Evolutionary conservation across 768 basidiomycete genomes (phyloP).

Genomic region (Tulasnella sp.): DNA sequence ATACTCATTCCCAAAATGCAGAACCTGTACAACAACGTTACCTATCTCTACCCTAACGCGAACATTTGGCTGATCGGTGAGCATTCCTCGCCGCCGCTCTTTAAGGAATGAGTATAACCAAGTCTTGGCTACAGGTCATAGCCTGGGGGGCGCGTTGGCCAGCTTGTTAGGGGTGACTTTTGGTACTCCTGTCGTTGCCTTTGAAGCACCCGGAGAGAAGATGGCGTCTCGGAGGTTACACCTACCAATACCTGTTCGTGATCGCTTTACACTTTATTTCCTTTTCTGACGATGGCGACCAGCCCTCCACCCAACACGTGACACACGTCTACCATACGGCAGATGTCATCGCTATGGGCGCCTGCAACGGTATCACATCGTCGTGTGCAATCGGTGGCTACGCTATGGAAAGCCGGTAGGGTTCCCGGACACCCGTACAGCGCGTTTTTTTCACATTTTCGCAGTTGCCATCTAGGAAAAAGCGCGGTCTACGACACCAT

Average conservation of each 20-base stretch:
- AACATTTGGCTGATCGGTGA: slow-evolving; percentile 78
- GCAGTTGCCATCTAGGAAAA: slow-evolving; percentile 74
- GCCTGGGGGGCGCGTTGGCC: slow-evolving; percentile 76
- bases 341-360: slow-evolving; percentile 88
- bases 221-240: slow-evolving; percentile 49
- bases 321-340: slow-evolving; percentile 81
- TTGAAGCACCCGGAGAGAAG: slow-evolving; percentile 81
- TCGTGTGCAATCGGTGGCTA: slow-evolving; percentile 75
- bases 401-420: slow-evolving; percentile 55
- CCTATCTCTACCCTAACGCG: slow-evolving; percentile 78
- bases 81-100: neutral
- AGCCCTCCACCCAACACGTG: slow-evolving; percentile 15
- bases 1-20: slow-evolving; percentile 24
- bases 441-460: neutral
- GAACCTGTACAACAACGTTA: slow-evolving; percentile 89
- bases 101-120: neutral
- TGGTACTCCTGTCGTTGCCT: slow-evolving; percentile 82
- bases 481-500: slow-evolving; percentile 79
- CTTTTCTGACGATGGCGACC: neutral
- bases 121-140: slow-evolving; percentile 35
- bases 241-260: slow-evolving; percentile 16
- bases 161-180: slow-evolving; percentile 80
- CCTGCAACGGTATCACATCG: slow-evolving; percentile 65
- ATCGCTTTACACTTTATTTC: neutral
- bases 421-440: neutral